A percentile compares a stretch with the other conserved stretches of the same genome.
These are phyloP conservation scores for Mycena pura DNA, from an alignment of 768 basidiomycete genomes.

Conservation along the genomic window DNA sequence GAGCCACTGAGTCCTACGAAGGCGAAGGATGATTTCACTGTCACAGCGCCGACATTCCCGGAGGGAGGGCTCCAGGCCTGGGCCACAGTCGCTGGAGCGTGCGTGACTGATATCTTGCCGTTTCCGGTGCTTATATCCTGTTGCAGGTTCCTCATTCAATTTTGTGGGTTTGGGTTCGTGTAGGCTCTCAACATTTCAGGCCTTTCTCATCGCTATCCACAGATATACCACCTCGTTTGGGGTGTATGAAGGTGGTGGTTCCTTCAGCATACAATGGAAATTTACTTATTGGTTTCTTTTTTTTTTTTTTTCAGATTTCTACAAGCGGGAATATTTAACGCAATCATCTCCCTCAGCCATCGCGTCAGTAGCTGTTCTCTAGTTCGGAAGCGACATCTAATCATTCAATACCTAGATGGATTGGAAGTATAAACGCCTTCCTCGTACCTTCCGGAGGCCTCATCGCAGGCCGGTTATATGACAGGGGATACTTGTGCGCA, in stretches of 20 bases:
- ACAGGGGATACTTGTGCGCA: neutral
- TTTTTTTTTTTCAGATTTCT: no score
- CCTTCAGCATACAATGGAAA: neutral
- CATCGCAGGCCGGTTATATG: neutral
- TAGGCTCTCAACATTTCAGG: no score
- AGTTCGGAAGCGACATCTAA: no score
- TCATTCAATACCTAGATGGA: no score
- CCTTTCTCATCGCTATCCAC: neutral
- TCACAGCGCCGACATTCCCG: no score
- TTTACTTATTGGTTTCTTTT: neutral
- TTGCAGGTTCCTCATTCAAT: neutral
- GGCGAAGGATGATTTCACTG: no score
- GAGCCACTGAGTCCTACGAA: no score
- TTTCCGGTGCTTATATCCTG: no score
- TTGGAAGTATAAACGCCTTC: neutral
- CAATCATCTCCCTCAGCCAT: neutral
- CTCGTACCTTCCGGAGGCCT: neutral
- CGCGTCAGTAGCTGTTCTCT: neutral
- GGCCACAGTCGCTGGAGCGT: no score
- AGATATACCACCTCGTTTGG: neutral
- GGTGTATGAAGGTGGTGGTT: neutral
- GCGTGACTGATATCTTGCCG: no score
- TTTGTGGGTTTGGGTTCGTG: neutral
- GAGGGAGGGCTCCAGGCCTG: no score
- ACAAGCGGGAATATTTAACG: neutral